Conservation (phyloP, 2,329 filamentous ascomycete genomes). For the Podosphaera fusca region DNA sequence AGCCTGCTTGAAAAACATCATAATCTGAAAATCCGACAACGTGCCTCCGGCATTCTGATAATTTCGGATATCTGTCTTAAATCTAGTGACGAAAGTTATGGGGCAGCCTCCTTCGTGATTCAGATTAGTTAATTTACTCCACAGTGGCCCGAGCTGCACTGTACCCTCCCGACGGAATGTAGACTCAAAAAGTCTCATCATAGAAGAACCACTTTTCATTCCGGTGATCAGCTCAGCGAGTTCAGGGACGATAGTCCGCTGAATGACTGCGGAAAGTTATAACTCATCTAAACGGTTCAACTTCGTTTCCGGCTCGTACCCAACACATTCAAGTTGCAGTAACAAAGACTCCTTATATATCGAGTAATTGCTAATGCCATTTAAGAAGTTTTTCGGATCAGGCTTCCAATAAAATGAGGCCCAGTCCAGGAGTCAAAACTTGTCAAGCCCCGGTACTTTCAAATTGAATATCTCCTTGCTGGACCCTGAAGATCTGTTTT, state of each 20-base stretch:
- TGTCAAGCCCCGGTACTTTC: too few species aligned
- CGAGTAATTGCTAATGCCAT: background rate
- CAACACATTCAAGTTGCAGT: background rate
- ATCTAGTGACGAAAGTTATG: background rate
- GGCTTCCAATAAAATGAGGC: slow-evolving; percentile 1
- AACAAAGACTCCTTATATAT: background rate
- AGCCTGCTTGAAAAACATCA: slow-evolving; percentile 1
- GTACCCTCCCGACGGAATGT: background rate
- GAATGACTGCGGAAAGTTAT: background rate
- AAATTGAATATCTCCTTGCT: too few species aligned
- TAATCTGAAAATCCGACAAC: background rate
- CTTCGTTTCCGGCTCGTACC: background rate
- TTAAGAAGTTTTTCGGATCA: background rate
- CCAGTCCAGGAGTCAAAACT: background rate
- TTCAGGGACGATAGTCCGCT: background rate
- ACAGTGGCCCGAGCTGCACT: background rate
- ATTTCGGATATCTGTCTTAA: background rate
- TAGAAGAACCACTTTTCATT: slow-evolving; percentile 1
- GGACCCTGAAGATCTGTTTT: too few species aligned
- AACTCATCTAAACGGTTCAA: background rate
- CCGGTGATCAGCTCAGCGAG: background rate
- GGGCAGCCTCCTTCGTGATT: background rate
- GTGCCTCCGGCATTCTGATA: background rate
- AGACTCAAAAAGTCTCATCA: background rate
- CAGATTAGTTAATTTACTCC: background rate